Base-by-base conservation (phyloP, 305 asterid genomes). In the Petunia hybrid region DNA sequence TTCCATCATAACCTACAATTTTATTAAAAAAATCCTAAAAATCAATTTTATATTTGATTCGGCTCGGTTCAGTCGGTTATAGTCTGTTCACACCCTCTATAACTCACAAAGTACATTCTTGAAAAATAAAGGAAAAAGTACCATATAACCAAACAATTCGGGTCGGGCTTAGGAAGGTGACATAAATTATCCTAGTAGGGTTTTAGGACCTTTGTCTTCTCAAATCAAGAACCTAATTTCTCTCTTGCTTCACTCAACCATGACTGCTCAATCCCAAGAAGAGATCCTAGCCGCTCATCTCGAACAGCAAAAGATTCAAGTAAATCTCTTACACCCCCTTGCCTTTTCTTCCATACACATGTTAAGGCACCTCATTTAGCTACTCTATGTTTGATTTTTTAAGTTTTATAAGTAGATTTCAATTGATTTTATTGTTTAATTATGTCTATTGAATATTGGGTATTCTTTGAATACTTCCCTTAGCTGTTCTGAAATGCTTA, bases 211-310 rank as follows among this genome's bases (percentile, higher is more conserved):
- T 36, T 14, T 74, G 65, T 53, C 51, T 74, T 53, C 9, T 38
- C 1, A 12, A 51, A 8, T 51, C 51, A 1, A 40, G n/a, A 74
- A 74, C 51, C 78, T 73, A 51, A 73, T 6, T 51, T 36, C 48
- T 36, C 63, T 74, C 78, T 9, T 48, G 48, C 2, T 0, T 71
- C 38, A 14, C 46, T n/a, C 46, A 65, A 79, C 82, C 81, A 88
- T 88, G 91, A 86, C 91, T 82, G 85, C 89, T 53, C 91, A 80
- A 88, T 78, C 88, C 42, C 89, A 51, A 86, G 90, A 87, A 76
- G 89, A 87, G 22, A 85, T 87, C 76, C 85, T 87, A n/a, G 90
- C 90, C 36, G 42, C 85, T 60, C 90, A 57, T 75, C 90, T 87
- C 78, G 90, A 87, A 45, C 90, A 87, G 80, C 90, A 87, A 31